Evolutionary conservation across 1,284 basidiomycete species (phyloP), one percentile per base, ranked within the genome.

Genomic region (Cutaneotrichosporon dermatis): DNA sequence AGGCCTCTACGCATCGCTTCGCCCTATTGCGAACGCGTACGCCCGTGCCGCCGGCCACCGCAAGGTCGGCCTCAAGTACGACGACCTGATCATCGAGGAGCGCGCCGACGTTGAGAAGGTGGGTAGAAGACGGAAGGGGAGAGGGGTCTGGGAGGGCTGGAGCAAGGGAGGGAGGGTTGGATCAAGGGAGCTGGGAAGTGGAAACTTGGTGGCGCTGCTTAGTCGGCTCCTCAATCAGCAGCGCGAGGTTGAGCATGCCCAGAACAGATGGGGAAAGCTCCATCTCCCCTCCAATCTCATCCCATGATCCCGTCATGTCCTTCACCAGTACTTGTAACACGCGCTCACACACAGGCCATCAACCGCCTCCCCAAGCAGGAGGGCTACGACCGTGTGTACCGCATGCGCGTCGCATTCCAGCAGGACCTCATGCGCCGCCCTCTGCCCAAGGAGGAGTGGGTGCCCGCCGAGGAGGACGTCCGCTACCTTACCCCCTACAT

Each of bases 51-150:
- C 88, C 46, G 93, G 94, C 48, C 91, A 95, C 83, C 85, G 94
- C 70, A 84, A 88, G 78, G 83, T 91, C 76, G 95, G 95, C 69
- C 85, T 97, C 78, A 87, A 85, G 75, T 96, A 96, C 79, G 95
- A 99, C 77, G 95, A 99, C 83, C 85, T 99, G 70, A 81, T 98
- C 66, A 81, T 89, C 61, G 93, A 97, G 80, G 95, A 98, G 81
- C 85, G 86, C 62, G 80, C 82, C 16, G 84, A 87, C 65, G 90
- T 96, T 40, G 88, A 96, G 79, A 86, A 89, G 83, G 94, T 92
- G 72, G 51, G 77, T 33, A 25, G 35, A 25, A 89, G 74, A 25
- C 5, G 25, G 67, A 87, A 85, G 63, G 87, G 61, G 50, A 45
- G 77, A 50, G 37, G 43, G 36, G 49, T 33, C 10, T 49, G 36